A percentile compares a stretch with the other conserved stretches of the same genome.
Conservation (phyloP, 2,329 filamentous ascomycete species). For the Sodiomyces alkalinus region DNA sequence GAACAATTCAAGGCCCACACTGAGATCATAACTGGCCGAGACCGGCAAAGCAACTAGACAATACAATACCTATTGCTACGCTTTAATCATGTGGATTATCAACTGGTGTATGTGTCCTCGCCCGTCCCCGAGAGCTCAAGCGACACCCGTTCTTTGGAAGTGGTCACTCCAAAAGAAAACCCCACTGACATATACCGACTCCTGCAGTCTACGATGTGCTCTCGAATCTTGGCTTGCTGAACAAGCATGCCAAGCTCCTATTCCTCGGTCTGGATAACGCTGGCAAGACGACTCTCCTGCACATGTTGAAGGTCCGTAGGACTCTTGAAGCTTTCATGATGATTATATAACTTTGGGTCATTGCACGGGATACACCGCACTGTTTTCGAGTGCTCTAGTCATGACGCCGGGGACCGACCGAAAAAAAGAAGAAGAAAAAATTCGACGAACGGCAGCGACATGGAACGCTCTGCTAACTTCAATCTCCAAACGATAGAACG, state of each 20-base stretch:
- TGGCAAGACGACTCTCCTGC: conserved; percentile 83
- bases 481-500: conserved; percentile 49
- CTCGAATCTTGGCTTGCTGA: conserved; percentile 72
- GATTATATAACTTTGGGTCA: no score
- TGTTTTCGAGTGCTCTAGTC: no score
- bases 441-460: no score
- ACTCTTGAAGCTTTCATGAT: neutral
- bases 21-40: no score
- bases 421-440: no score
- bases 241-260: conserved; percentile 92
- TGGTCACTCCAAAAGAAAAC: no score
- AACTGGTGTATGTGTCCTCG: conserved; percentile 67
- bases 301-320: conserved; percentile 84
- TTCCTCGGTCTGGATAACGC: conserved; percentile 91
- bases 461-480: no score
- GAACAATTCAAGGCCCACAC: no score
- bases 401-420: no score
- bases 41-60: conserved; percentile 6
- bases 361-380: no score
- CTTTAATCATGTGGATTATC: conserved; percentile 71
- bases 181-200: conserved; percentile 15
- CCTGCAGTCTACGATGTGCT: conserved; percentile 67
- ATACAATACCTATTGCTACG: neutral
- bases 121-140: neutral
- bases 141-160: no score